Conservation (phyloP, 202 grass and related monocot genomes). For the Zizania palustris region DNA sequence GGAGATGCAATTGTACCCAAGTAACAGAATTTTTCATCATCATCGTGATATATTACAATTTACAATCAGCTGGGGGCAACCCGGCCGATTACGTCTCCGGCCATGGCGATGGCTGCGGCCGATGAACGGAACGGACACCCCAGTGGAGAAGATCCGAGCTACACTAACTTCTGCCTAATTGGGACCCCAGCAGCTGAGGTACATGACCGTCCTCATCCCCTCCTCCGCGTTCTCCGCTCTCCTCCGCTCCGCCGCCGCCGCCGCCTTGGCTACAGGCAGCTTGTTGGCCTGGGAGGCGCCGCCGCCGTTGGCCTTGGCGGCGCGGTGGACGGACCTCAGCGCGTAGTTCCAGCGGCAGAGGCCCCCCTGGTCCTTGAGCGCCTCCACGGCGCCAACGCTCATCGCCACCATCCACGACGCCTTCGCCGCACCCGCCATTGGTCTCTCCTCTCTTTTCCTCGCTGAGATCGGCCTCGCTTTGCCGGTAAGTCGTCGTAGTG, state of each 20-base stretch:
- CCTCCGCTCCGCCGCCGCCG: slow-evolving; percentile 12
- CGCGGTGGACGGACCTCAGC: slow-evolving; percentile 17
- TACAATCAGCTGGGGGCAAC: not conserved
- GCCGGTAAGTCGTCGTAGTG: not conserved
- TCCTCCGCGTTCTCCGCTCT: slow-evolving; percentile 52
- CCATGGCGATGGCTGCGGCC: not conserved
- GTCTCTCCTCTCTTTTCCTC: not conserved
- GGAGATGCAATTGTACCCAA: not conserved
- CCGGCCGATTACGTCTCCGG: not conserved
- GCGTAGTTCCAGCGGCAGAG: slow-evolving; percentile 4
- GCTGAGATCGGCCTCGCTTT: not conserved
- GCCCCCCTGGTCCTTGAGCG: not conserved
- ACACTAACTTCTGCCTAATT: slow-evolving; percentile 28
- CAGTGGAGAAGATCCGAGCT: not conserved
- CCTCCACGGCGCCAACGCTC: not conserved
- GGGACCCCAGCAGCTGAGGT: slow-evolving; percentile 60
- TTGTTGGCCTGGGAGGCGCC: slow-evolving; percentile 24
- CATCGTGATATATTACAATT: not conserved
- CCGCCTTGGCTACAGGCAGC: not conserved
- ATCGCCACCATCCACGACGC: slow-evolving; percentile 1
- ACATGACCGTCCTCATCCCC: slow-evolving; percentile 57
- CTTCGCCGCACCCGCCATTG: slow-evolving; percentile 31
- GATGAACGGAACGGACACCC: not conserved
- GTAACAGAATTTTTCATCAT: slow-evolving; percentile 36
- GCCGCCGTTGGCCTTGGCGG: slow-evolving; percentile 33